Conservation (phyloP, 2,329 filamentous ascomycete species). For the Phaeosphaeria sp. region DNA sequence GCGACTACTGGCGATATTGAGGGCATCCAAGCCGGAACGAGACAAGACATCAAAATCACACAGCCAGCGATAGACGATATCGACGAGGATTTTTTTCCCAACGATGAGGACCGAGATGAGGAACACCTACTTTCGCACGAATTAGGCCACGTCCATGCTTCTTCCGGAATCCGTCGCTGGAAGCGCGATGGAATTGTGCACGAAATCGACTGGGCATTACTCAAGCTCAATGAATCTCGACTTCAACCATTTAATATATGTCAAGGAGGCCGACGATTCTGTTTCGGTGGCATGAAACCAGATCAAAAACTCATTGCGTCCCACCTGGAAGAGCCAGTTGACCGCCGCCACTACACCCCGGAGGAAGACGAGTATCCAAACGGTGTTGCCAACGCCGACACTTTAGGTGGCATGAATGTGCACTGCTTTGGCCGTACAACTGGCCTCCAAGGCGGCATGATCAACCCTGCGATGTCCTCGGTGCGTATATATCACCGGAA, state of each 20-base stretch:
- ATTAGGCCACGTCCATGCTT: slow-evolving; percentile 85
- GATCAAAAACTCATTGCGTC: slow-evolving; percentile 39
- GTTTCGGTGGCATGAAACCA: slow-evolving; percentile 27
- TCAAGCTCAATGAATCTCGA: slow-evolving; percentile 76
- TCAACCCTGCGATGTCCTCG: slow-evolving; percentile 77
- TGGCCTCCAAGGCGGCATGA: slow-evolving; percentile 78
- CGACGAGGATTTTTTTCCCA: slow-evolving; percentile 80
- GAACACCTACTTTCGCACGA: slow-evolving; percentile 82
- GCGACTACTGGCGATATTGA: slow-evolving; percentile 69
- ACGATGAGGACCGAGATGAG: slow-evolving; percentile 73
- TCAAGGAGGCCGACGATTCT: slow-evolving; percentile 56
- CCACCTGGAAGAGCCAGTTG: slow-evolving; percentile 44
- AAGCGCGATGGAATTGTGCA: slow-evolving; percentile 75
- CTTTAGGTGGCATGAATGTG: slow-evolving; percentile 76
- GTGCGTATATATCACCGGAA: slow-evolving; percentile 87
- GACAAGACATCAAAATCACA: slow-evolving; percentile 80
- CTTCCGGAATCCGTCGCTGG: slow-evolving; percentile 84
- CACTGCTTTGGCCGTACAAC: slow-evolving; percentile 89
- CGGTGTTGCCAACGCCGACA: slow-evolving; percentile 64
- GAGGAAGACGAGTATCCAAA: slow-evolving; percentile 58
- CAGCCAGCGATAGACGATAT: slow-evolving; percentile 92
- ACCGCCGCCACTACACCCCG: slow-evolving; percentile 39
- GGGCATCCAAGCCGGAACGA: slow-evolving; percentile 76
- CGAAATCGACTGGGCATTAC: slow-evolving; percentile 95
- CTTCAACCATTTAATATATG: slow-evolving; percentile 76